These are phyloP conservation scores for Adenanthera pavonina DNA, from an alignment of 306 rosid genomes.

Conservation along the genomic window DNA sequence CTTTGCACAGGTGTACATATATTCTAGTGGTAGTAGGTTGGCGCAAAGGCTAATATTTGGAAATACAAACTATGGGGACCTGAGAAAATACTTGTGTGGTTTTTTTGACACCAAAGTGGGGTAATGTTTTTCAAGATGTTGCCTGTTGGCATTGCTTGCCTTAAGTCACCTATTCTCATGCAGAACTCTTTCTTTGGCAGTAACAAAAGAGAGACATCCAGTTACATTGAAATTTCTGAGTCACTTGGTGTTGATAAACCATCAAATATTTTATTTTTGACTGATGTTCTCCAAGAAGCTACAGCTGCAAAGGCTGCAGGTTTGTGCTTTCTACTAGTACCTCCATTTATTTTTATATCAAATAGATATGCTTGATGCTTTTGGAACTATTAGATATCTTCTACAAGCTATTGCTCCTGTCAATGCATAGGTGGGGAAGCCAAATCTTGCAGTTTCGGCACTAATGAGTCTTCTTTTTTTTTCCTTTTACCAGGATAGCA, in stretches of 20 bases:
- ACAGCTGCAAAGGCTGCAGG: slow-evolving; percentile 96
- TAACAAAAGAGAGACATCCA: slow-evolving; percentile 77
- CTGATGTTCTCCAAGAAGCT: slow-evolving; percentile 90
- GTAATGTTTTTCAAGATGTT: slow-evolving; percentile 47
- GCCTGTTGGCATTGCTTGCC: slow-evolving; percentile 23
- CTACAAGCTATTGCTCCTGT: background rate
- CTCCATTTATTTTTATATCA: background rate
- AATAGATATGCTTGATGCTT: background rate
- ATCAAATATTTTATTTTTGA: slow-evolving; percentile 76
- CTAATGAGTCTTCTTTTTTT: background rate
- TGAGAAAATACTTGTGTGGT: slow-evolving; percentile 81
- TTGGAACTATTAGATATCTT: background rate
- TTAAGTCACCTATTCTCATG: slow-evolving; percentile 23
- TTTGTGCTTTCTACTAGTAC: slow-evolving; percentile 37
- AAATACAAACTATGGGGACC: slow-evolving; percentile 81
- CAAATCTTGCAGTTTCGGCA: background rate
- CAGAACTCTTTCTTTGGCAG: slow-evolving; percentile 50
- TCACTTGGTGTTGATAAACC: slow-evolving; percentile 89
- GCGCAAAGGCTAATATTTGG: slow-evolving; percentile 95
- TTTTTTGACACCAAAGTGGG: slow-evolving; percentile 94
- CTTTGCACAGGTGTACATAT: slow-evolving; percentile 80
- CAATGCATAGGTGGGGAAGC: background rate
- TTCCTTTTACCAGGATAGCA: background rate
- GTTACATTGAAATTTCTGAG: slow-evolving; percentile 76
- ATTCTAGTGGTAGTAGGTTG: slow-evolving; percentile 97